Base-by-base conservation (phyloP, 192 early-diverging fungal species). In the Coemansia sp. region DNA sequence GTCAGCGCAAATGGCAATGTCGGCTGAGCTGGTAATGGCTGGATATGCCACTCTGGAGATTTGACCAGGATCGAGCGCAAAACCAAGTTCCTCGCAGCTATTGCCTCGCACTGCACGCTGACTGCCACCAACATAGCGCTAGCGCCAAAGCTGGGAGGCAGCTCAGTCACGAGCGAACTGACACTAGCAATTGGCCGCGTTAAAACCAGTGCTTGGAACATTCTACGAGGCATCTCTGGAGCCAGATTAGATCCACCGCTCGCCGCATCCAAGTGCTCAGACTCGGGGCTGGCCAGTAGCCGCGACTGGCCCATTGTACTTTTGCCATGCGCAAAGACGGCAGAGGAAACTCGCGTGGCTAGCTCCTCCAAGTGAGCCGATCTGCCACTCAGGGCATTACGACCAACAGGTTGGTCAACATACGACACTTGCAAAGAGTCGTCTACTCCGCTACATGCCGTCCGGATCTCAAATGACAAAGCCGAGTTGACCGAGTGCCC, bases 341-440 rank as follows among this genome's bases (percentile, higher is more conserved):
- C 69, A 13, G 75, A 70, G 12, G 80, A 71, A 20, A 78, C 49
- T 0, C 70, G 68, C 15, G 52, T 57, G 1, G 80, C 76, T 12
- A 83, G 73, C 47, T 83, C 80, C 60, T 77, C 80, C 49, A 83
- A 60, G 53, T 72, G 72, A 1, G 64, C 72, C 31, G 72, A 68
- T 34, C 73, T 62, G 43, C 67, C 50, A n/a, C 58, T 71, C 38
- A 63, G 8, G 24, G 34, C 43, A 12, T 43, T 41, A 43, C 61
- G 55, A 33, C 33, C 69, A 9, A 65, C 55, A 12, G 62, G 64
- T 33, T 64, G 55, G 13, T 72, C 46, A 36, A 27, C 38, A 61
- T 61, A 61, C 12, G 58, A 36, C 33, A 36, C 16, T 16, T 52
- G 22, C 27, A 65, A 65, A 11, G 47, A 66, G 13, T 64, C 64